Evolutionary conservation across 148 eudicot genomes (phyloP), one percentile per base, ranked within the genome.

Genomic region (Rheum nobile): DNA sequence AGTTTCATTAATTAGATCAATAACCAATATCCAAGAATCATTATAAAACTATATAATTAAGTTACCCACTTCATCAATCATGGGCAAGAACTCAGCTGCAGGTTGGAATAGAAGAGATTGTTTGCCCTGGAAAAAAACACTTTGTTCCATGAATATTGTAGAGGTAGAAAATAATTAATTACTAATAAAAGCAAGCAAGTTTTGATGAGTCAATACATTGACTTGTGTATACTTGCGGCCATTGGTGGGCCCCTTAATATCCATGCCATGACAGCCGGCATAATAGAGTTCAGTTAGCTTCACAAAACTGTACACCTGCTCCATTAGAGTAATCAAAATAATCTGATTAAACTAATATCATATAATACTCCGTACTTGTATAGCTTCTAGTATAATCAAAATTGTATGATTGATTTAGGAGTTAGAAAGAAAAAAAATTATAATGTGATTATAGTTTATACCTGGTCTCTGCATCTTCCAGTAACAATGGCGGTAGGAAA

Each of bases 201-300:
- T 31, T 16, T 32, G 10, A 26, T 12, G 67, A 57, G 67, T 57
- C 6, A 57, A 65, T 65, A 65, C 70, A 65, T 65, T 32, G 41
- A 65, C 70, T 65, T 65, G 70, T 13, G 70, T 2, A 22, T 39
- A n/a, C 74, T 74, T 86, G 86, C 79, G 83, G 75, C 35, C 86
- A 86, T 87, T 91, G 86, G 77, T 35, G 4, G 98, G 97, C 3
- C 97, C 97, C 82, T 85, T 87, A 38, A 95, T 95, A 78, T 95
- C 98, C 98, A 95, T 95, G 19, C 99, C 99, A 79, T 95, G 99
- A 75, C 99, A 91, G 12, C 99, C 99, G 5, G 99, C 99, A 80
- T 95, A 95, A 71, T 89, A 95, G 26, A 95, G 78, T 76, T 91
- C 97, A 4, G 92, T 88, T 74, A 95, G 50, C 47, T 77, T 82